Evolutionary conservation across 371 early-diverging fungal genomes (phyloP).

Genomic region (Mucor piriformis): DNA sequence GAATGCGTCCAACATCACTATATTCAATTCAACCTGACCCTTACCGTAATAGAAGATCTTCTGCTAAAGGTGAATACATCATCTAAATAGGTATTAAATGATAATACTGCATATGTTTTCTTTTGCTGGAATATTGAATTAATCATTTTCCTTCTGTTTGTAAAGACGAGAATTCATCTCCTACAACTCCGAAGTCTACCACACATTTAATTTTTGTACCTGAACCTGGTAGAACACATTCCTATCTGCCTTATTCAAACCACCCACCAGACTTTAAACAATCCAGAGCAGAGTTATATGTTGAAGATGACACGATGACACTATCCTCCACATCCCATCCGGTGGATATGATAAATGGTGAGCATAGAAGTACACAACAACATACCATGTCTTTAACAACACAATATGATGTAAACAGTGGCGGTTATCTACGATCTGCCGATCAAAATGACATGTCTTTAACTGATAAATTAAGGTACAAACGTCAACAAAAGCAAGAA

Average conservation of each 20-base stretch:
- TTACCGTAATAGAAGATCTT: conserved; percentile 20
- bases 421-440: not conserved
- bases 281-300: conserved; percentile 22
- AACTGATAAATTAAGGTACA: conserved; percentile 1
- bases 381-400: not conserved
- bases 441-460: not conserved
- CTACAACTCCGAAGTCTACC: conserved; percentile 13
- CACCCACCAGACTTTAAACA: conserved; percentile 30
- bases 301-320: conserved; percentile 25
- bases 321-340: conserved; percentile 1
- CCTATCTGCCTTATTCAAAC: conserved; percentile 43
- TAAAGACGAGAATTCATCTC: not conserved
- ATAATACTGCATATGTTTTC: not conserved
- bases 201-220: conserved; percentile 16
- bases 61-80: conserved; percentile 24
- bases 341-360: conserved; percentile 21
- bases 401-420: not conserved
- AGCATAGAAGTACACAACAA: not conserved
- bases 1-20: conserved; percentile 14
- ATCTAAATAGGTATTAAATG: conserved; percentile 3
- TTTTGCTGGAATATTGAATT: not conserved
- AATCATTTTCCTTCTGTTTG: not conserved
- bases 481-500: not conserved
- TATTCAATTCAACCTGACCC: conserved; percentile 19
- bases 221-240: conserved; percentile 26